Base-by-base conservation (phyloP, 257 asterid genomes). In the Gentiana straminea region DNA sequence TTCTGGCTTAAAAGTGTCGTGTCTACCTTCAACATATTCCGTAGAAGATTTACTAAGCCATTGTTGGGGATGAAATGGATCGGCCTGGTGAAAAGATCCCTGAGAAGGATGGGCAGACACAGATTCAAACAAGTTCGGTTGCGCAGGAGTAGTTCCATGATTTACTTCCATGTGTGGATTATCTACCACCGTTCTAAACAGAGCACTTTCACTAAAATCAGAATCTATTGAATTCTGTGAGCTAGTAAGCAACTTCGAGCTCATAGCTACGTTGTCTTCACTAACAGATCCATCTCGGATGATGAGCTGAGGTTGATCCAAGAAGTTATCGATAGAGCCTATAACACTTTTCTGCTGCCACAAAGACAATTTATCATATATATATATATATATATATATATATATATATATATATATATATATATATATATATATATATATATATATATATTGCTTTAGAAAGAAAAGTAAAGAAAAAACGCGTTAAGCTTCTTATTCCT, bases 251-350 rank as follows among this genome's bases (percentile, higher is more conserved):
- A 74, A 33, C 9, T 70, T 47, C 45, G 89, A 65, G 71, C 64
- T 49, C 43, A 64, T 70, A 64, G 60, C 64, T 65, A 70, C 52
- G 65, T 69, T 55, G 68, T 75, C 89, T 68, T 84, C 94, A 13
- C 73, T 75, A 60, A 75, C 78, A 60, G 80, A 77, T 52, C 73
- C 73, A 15, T 66, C 66, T 57, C 78, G 75, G 24, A 24, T 41
- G 33, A 71, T 66, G 37, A 76, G 67, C 38, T 73, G 93, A 44
- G 79, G 64, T 57, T 77, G 94, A 50, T 81, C 84, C 9, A 70
- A 55, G 44, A 77, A 82, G 71, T 78, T 83, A 68, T 80, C 94
- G 35, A 62, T 70, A 51, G 75, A 77, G 36, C 78, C 91, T 47
- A 82, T 62, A 77, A 65, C 74, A 74, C 70, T 69, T 75, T 74